These are phyloP conservation scores for Penicillium flavigenum DNA, from an alignment of 495 filamentous ascomycete genomes.

Conservation along the genomic window DNA sequence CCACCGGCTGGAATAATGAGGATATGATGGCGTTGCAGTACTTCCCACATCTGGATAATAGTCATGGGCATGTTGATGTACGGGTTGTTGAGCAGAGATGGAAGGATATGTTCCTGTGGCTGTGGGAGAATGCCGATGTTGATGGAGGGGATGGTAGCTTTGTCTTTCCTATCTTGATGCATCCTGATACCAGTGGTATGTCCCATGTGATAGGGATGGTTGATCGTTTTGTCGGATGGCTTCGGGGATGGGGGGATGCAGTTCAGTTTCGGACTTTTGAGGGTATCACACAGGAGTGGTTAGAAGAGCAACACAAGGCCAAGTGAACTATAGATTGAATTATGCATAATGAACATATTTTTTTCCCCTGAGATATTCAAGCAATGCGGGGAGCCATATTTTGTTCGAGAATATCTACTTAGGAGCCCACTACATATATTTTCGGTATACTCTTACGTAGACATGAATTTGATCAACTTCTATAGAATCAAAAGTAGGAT, in stretches of 20 bases:
- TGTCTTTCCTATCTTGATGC: neutral
- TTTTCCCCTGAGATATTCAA: too few species aligned
- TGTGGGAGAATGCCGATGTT: neutral
- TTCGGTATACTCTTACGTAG: too few species aligned
- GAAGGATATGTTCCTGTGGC: neutral
- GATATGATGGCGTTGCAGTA: neutral
- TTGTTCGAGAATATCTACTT: too few species aligned
- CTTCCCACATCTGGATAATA: neutral
- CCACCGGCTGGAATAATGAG: neutral
- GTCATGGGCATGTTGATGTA: neutral
- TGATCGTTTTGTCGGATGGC: neutral
- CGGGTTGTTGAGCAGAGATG: neutral
- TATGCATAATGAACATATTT: neutral
- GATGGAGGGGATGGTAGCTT: neutral
- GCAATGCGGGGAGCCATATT: too few species aligned
- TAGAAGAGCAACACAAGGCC: neutral
- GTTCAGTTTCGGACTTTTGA: neutral
- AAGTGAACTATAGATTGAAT: neutral
- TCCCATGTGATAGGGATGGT: neutral
- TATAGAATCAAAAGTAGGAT: too few species aligned
- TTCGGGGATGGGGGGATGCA: neutral
- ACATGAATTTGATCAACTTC: too few species aligned
- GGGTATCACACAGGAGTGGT: neutral
- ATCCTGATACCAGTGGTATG: neutral
- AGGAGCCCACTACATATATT: too few species aligned